Evolutionary conservation across 2,329 filamentous ascomycete species (phyloP).

Genomic region (Harringtonia aguacate): DNA sequence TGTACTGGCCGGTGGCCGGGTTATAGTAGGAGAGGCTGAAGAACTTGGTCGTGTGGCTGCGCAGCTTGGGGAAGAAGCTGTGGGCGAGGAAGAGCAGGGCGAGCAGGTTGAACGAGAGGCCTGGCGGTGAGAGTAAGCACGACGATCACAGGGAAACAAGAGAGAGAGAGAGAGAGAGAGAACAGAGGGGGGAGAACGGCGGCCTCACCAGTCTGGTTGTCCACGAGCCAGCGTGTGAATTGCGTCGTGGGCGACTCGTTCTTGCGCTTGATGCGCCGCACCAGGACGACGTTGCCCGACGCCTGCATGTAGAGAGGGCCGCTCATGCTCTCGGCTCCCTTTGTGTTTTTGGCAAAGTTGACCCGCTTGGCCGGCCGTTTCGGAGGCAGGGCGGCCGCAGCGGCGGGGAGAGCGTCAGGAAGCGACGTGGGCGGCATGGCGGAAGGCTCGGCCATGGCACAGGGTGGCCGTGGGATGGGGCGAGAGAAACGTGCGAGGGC

Average conservation of each 20-base stretch:
- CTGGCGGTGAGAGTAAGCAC: slow-evolving; percentile 28
- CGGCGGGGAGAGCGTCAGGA: too few species aligned
- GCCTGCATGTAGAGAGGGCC: slow-evolving; percentile 48
- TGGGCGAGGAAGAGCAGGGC: slow-evolving; percentile 75
- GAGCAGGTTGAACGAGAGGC: slow-evolving; percentile 76
- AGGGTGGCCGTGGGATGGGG: too few species aligned
- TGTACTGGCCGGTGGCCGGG: slow-evolving; percentile 55
- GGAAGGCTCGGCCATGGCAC: background rate
- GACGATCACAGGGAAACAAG: background rate
- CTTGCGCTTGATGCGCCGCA: slow-evolving; percentile 49
- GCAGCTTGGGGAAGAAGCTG: slow-evolving; percentile 68
- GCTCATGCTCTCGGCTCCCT: slow-evolving; percentile 35
- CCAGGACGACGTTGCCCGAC: slow-evolving; percentile 40
- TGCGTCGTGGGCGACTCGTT: slow-evolving; percentile 50
- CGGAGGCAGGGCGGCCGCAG: slow-evolving; percentile 7
- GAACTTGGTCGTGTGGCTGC: slow-evolving; percentile 74
- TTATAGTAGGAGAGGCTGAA: slow-evolving; percentile 81
- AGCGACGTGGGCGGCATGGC: too few species aligned
- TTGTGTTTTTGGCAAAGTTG: slow-evolving; percentile 12
- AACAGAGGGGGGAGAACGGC: background rate
- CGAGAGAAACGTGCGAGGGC: too few species aligned
- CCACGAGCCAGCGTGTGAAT: slow-evolving; percentile 58
- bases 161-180: background rate
- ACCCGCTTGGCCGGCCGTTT: slow-evolving; percentile 16
- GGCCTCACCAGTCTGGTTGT: slow-evolving; percentile 68